Percentiles rank a stretch among this genome's conserved stretches.
Evolutionary conservation across 1,284 basidiomycete genomes (phyloP).

Genomic region (Ganoderma sinense): DNA sequence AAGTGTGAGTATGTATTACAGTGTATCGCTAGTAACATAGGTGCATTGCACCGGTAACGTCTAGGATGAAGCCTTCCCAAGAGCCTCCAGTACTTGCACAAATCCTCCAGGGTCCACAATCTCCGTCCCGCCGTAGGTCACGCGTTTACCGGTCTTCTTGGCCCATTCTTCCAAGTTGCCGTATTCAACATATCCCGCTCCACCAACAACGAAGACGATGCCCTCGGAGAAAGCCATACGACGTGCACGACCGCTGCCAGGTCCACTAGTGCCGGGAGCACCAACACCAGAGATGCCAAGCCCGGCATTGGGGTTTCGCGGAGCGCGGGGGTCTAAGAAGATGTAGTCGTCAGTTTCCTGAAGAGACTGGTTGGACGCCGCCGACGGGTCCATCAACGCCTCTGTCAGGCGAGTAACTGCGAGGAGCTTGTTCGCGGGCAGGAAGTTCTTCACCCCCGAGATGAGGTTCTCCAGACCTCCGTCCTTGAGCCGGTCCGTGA

Average conservation of each 20-base stretch:
- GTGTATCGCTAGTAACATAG: not conserved
- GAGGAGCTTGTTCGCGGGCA: constrained; percentile 94
- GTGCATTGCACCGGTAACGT: not conserved
- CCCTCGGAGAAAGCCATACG: constrained; percentile 91
- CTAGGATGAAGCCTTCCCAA: constrained; percentile 56
- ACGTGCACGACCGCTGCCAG: constrained; percentile 56
- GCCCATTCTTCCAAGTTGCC: constrained; percentile 96
- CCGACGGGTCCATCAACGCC: constrained; percentile 95
- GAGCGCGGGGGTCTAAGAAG: constrained; percentile 90
- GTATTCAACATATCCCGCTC: constrained; percentile 97
- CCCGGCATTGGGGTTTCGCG: constrained; percentile 61
- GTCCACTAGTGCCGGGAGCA: constrained; percentile 45
- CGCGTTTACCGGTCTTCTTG: constrained; percentile 76
- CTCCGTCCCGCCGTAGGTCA: constrained; percentile 97
- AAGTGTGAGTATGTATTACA: not conserved
- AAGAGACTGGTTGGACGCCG: constrained; percentile 91
- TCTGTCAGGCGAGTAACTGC: constrained; percentile 94
- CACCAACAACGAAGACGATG: constrained; percentile 95
- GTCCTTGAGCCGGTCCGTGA: constrained; percentile 94
- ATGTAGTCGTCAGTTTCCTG: constrained; percentile 98
- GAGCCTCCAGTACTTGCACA: constrained; percentile 68
- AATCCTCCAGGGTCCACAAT: constrained; percentile 92
- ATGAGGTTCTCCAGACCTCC: constrained; percentile 95
- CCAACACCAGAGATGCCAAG: constrained; percentile 58
- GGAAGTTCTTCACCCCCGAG: constrained; percentile 97